A percentile compares a stretch with the other conserved stretches of the same genome.
These are phyloP conservation scores for Canna indica DNA, from an alignment of 176 grass and related monocot species.

Conservation along the genomic window DNA sequence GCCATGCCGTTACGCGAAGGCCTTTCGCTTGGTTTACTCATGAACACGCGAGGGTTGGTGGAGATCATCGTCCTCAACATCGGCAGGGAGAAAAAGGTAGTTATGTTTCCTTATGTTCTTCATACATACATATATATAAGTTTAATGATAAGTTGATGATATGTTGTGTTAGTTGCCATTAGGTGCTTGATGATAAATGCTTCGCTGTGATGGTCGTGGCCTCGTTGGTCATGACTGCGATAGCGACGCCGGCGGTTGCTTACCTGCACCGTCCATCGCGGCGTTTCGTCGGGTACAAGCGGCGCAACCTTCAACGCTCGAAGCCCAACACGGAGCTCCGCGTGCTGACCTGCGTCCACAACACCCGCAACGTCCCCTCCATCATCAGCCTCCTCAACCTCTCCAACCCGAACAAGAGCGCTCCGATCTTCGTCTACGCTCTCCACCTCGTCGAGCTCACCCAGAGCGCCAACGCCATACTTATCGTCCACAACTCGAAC, in stretches of 20 bases:
- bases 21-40: not conserved
- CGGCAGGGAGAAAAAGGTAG: not conserved
- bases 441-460: slow-evolving; percentile 96
- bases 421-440: slow-evolving; percentile 79
- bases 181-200: slow-evolving; percentile 49
- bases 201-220: slow-evolving; percentile 60
- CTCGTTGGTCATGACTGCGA: slow-evolving; percentile 47
- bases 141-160: too few species aligned
- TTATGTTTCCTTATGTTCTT: not conserved
- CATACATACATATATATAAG: not conserved
- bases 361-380: slow-evolving; percentile 67
- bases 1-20: not conserved
- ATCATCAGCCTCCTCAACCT: slow-evolving; percentile 62
- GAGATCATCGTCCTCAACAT: slow-evolving; percentile 4
- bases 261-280: slow-evolving; percentile 35
- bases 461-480: slow-evolving; percentile 64
- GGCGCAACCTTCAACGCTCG: slow-evolving; percentile 63
- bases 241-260: slow-evolving; percentile 57
- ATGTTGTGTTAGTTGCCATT: not conserved
- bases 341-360: slow-evolving; percentile 77
- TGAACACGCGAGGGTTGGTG: not conserved
- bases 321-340: slow-evolving; percentile 78
- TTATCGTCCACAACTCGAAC: slow-evolving; percentile 36
- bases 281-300: slow-evolving; percentile 56
- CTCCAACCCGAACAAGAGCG: slow-evolving; percentile 60